Base-by-base conservation (phyloP, 371 early-diverging fungal species). In the Mortierella sp. region DNA sequence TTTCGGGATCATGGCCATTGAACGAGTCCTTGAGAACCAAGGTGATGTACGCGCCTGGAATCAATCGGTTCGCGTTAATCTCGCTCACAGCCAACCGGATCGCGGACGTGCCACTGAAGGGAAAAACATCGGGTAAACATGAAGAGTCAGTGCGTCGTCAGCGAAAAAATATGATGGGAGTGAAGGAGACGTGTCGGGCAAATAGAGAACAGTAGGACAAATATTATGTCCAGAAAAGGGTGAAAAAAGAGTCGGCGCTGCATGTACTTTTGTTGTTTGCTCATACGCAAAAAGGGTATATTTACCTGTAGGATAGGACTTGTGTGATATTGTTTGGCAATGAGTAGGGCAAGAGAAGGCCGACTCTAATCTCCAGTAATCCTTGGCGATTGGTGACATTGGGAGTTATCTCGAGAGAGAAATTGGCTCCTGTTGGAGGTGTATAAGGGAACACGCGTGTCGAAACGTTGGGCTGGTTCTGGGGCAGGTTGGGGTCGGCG, bases 11-110 rank as follows among this genome's bases (percentile, higher is more conserved):
- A 24, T 79, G 71, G 46, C 88, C 90, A 56, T 92, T 92, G 82
- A 89, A 93, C 4, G 93, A 93, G 58, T 93, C 93, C 71, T 91
- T 92, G 76, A 91, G 90, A n/a, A 93, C 91, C 70, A 93, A 35
- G 2, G 91, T 91, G 38, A 93, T 87, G 60, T 90, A 93, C 21
- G 92, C 93, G 11, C 90, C 91, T 11, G 92, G 91, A 35, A 93
- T 93, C 48, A 91, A 58, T 35, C 88, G 88, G 63, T 87, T 83
- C 29, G 81, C 87, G 81, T 93, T 93, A 75, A 93, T 93, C 78
- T 93, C 91, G 71, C 90, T 89, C 5, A 87, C 90, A 27, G 93
- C 93, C 86, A 93, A 84, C 56, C 93, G 90, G 48, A 93, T 91
- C 3, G 93, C 93, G 4, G 93, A 93, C 16, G 91, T 88, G n/a